A percentile compares a stretch with the other conserved stretches of the same genome.
phyloP scores from a whole-genome alignment of 1,139 yeast genomes.

The Debaryomycetaceae sp. region DNA sequence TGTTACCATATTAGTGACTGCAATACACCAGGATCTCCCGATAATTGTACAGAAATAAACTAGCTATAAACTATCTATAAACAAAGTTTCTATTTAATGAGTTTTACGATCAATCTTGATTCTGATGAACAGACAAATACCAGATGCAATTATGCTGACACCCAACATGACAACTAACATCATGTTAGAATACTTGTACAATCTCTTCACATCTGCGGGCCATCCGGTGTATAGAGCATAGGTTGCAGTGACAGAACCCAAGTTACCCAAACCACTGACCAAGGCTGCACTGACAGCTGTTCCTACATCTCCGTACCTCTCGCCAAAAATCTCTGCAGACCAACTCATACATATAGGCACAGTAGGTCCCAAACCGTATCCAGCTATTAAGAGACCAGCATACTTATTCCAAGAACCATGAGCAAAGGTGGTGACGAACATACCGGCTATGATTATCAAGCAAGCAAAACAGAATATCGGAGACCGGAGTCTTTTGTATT shows the following conservation, averaged over 20 bases:
- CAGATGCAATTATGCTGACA: slow-evolving; percentile 54
- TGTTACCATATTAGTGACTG: too few relatives aligned
- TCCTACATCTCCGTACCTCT: slow-evolving; percentile 78
- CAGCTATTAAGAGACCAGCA: slow-evolving; percentile 77
- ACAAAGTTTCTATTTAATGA: too few relatives aligned
- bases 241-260: slow-evolving; percentile 82
- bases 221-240: slow-evolving; percentile 84
- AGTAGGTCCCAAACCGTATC: slow-evolving; percentile 87
- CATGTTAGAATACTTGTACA: slow-evolving; percentile 74
- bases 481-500: slow-evolving; percentile 55
- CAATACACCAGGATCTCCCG: too few relatives aligned
- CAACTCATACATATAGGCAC: slow-evolving; percentile 88
- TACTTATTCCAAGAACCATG: slow-evolving; percentile 71
- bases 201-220: slow-evolving; percentile 69
- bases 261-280: slow-evolving; percentile 81
- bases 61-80: too few relatives aligned
- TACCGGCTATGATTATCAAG: slow-evolving; percentile 66
- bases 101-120: slow-evolving; percentile 11
- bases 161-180: slow-evolving; percentile 78
- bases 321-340: slow-evolving; percentile 74
- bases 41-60: too few relatives aligned
- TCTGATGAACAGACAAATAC: slow-evolving; percentile 32
- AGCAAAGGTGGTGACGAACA: slow-evolving; percentile 76
- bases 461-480: slow-evolving; percentile 61
- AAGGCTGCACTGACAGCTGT: slow-evolving; percentile 79